Evolutionary conservation across 768 basidiomycete genomes (phyloP), one percentile per base, ranked within the genome.

Genomic region (Trametes elegans): DNA sequence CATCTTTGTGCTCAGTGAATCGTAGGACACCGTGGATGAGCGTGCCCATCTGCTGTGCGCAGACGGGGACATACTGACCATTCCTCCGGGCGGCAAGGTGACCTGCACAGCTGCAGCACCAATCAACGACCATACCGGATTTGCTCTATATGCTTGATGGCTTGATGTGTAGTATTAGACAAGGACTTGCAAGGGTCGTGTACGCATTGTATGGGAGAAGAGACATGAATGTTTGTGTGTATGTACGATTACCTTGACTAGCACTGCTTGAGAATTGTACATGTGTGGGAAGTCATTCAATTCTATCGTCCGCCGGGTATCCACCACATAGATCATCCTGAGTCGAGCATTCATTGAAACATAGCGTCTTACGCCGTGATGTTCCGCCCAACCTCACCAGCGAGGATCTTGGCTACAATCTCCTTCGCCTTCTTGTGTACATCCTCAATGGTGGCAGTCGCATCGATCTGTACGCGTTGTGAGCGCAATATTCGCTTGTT

Each of bases 21-120:
- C n/a, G 21, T 28, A 93, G 89, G 79, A 84, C 58, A 70, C 76
- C 10, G 61, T 63, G 24, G 88, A 93, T 58, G 72, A 77, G 13
- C 66, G 70, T 10, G 87, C 90, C 0, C 87, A 88, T 69, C 70
- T 88, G 16, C 63, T 96, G 11, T 97, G 93, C 66, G 79, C 82
- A 4, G 93, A 97, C 62, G 93, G 93, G 1, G 74, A 82, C 0
- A 81, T 94, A 42, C 76, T 80, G 18, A 68, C 70, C n/a, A 80
- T 94, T 27, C 78, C 82, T 14, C 66, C 66, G 27, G 81, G 82
- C 7, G 90, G 89, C 7, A 77, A 72, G 47, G 85, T 81, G 13
- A 66, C 70, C 16, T 86, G 83, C 59, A 73, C 66, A 7, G 75
- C 76, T 21, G 73, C 70, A 19, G 68, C 65, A 47, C 74, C 66